These are phyloP conservation scores for Pterula multifida DNA, from an alignment of 1,284 basidiomycete genomes.

Conservation along the genomic window DNA sequence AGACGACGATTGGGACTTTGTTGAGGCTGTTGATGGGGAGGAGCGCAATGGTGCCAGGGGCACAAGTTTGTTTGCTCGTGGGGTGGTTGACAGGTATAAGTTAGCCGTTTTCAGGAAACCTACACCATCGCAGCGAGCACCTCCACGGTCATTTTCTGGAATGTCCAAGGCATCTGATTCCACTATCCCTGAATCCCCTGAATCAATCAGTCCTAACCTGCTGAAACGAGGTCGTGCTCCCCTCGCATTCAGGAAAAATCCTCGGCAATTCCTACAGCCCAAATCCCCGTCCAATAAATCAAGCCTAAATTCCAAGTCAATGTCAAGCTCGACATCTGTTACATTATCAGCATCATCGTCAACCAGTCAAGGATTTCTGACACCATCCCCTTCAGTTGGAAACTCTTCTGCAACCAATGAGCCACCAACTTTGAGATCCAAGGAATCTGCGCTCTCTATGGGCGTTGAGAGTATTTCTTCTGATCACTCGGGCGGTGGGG, in stretches of 20 bases:
- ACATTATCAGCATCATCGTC: conserved; percentile 32
- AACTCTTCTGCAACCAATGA: conserved; percentile 27
- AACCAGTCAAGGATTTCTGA: conserved; percentile 38
- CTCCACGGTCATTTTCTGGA: conserved; percentile 40
- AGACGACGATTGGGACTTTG: conserved; percentile 81
- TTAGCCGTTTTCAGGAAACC: conserved; percentile 76
- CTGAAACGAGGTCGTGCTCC: conserved; percentile 54
- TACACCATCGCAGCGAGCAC: conserved; percentile 38
- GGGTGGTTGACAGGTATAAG: conserved; percentile 71
- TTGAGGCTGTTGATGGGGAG: conserved; percentile 65
- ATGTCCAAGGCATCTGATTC: conserved; percentile 45
- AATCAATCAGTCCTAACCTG: conserved; percentile 29
- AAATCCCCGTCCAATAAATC: conserved; percentile 47
- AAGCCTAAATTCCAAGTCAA: conserved; percentile 28
- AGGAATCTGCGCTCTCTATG: conserved; percentile 62
- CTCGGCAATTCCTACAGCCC: conserved; percentile 55
- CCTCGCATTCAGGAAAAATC: conserved; percentile 59
- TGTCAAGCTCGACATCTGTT: conserved; percentile 30
- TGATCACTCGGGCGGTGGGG: conserved; percentile 43
- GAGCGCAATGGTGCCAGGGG: conserved; percentile 68
- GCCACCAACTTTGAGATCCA: conserved; percentile 65
- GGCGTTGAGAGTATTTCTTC: conserved; percentile 52
- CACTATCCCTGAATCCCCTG: conserved; percentile 32
- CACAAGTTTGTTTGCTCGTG: conserved; percentile 69
- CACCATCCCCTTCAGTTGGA: conserved; percentile 46